phyloP scores from a whole-genome alignment of 352 stramenopile genomes.

The Globisporangium spiculum region DNA sequence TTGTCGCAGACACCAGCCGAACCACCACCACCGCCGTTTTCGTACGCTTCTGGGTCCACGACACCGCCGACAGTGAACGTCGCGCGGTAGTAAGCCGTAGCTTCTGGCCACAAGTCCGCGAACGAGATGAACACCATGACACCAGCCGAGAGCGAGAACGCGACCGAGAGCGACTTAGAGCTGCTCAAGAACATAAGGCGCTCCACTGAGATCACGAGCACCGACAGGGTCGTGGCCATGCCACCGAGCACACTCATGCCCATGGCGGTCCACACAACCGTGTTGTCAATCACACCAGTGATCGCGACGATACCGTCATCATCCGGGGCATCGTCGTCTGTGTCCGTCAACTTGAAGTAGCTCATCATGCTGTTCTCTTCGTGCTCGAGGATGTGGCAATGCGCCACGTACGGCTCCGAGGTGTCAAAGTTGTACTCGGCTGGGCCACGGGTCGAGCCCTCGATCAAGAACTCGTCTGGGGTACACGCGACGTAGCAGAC shows the following conservation, averaged over 20 bases:
- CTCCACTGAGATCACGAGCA: conserved; percentile 66
- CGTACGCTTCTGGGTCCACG: conserved; percentile 63
- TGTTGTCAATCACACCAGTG: conserved; percentile 36
- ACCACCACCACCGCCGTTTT: conserved; percentile 39
- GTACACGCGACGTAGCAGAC: conserved; percentile 78
- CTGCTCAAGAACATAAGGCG: conserved; percentile 64
- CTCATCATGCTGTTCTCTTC: conserved; percentile 78
- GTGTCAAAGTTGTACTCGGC: conserved; percentile 72
- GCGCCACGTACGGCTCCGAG: conserved; percentile 64
- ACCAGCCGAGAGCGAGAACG: conserved; percentile 69
- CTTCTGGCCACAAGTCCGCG: conserved; percentile 57
- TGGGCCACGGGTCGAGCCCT: conserved; percentile 42
- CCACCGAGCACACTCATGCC: conserved; percentile 71
- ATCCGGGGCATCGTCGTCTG: conserved; percentile 41
- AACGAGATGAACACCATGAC: conserved; percentile 83
- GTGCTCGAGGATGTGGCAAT: conserved; percentile 79
- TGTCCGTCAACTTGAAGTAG: conserved; percentile 52
- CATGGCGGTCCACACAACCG: conserved; percentile 60
- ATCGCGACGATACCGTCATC: conserved; percentile 37
- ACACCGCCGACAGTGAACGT: conserved; percentile 50
- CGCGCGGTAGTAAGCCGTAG: conserved; percentile 53
- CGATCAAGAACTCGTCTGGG: conserved; percentile 60
- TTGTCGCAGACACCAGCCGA: conserved; percentile 51
- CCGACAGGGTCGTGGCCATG: conserved; percentile 64
- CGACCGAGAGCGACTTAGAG: conserved; percentile 49